Evolutionary conservation across 768 basidiomycete genomes (phyloP), one percentile per base, ranked within the genome.

Genomic region (Leccinum arenicola): DNA sequence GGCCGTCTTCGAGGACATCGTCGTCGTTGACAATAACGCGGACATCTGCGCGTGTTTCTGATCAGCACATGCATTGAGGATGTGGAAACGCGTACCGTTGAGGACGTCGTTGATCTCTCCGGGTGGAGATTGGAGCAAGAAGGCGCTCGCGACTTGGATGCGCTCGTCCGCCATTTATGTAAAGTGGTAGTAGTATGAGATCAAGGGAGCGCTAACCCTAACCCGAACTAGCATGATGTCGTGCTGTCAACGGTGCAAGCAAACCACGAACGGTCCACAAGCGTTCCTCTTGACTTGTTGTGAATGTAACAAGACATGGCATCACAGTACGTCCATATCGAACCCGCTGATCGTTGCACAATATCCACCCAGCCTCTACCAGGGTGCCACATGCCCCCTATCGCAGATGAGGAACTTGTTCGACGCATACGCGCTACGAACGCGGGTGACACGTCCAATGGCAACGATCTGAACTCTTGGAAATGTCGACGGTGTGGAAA

Each of bases 21-120:
- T 98, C 95, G 74, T 95, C 88, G 47, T 84, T 83, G 68, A 98
- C 87, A 71, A 98, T 91, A 71, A 82, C 86, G 67, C 95, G 91
- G 54, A 98, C 85, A 77, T 98, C 96, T 95, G 68, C 61, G 63
- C 61, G 61, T 21, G 45, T 21, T 12, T 51, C 38, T 50, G 45
- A 50, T 60, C 0, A 55, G 47, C 4, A 11, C 4, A 11, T 0
- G 47, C 2, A 25, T 19, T 1, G 50, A 29, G 15, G 25, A 12
- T 10, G n/a, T 7, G 50, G 4, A 51, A n/a, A 49, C 49, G 55
- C 74, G 62, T 60, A 92, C 93, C 94, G 67, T 92, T 92, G 55
- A 98, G 79, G 17, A 97, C 95, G 76, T 98, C 95, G 73, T 96
- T 97, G 64, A 98, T 94, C 78, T 98, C 91, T 49, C 95, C 95